phyloP scores from a whole-genome alignment of 352 stramenopile species.

The Phytopythium oedochilum region DNA sequence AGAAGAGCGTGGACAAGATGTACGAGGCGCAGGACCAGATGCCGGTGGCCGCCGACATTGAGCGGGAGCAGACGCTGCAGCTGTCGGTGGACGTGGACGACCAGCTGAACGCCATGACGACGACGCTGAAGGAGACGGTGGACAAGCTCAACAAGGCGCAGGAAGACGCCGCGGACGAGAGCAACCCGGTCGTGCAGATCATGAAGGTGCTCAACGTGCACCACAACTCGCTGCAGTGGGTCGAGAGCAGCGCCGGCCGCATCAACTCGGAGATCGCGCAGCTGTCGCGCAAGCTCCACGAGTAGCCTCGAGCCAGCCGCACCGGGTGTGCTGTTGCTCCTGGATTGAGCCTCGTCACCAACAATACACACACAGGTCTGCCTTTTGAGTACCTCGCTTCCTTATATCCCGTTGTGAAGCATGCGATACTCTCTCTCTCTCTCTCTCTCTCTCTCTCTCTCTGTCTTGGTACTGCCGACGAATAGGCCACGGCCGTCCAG shows the following conservation, averaged over 20 bases:
- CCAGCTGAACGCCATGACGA: constrained; percentile 85
- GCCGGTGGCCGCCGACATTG: constrained; percentile 78
- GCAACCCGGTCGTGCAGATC: constrained; percentile 82
- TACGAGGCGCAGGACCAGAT: constrained; percentile 85
- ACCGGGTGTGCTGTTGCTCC: too few species aligned
- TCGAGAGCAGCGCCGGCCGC: constrained; percentile 63
- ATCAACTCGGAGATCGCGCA: constrained; percentile 69
- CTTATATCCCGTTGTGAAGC: neutral
- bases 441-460: too few species aligned
- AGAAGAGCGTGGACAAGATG: constrained; percentile 89
- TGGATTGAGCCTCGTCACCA: neutral
- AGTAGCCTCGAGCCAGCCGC: neutral
- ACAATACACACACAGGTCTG: constrained; percentile 1
- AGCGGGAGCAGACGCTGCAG: constrained; percentile 83
- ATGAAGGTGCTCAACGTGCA: constrained; percentile 89
- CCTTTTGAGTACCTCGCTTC: neutral
- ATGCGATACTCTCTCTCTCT: neutral
- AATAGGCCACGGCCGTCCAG: neutral
- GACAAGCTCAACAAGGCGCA: constrained; percentile 85
- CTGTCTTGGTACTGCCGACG: neutral
- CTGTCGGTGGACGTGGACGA: constrained; percentile 84
- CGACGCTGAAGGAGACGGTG: constrained; percentile 83
- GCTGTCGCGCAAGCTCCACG: constrained; percentile 68
- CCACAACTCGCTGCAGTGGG: constrained; percentile 86
- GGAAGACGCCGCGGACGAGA: constrained; percentile 60